Conservation (phyloP, 2,329 filamentous ascomycete genomes). For the Paraphaeosphaeria minitans region DNA sequence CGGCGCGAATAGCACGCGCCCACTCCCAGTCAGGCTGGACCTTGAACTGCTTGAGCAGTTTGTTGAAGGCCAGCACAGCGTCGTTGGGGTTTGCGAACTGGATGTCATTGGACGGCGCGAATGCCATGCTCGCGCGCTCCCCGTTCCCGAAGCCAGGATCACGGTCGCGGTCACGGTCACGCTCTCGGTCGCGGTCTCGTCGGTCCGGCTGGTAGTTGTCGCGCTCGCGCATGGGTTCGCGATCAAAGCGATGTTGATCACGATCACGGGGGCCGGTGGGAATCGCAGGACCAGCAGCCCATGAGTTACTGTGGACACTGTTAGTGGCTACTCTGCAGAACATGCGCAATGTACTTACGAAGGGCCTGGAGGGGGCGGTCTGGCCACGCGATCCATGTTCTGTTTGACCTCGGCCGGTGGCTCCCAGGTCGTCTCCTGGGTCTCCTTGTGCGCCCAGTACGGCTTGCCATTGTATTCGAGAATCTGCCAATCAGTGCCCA, state of each 20-base stretch:
- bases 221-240: constrained; percentile 24
- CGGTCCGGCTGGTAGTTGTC: constrained; percentile 31
- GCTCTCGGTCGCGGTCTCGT: constrained; percentile 32
- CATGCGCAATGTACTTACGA: constrained; percentile 49
- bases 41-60: constrained; percentile 81
- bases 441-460: constrained; percentile 93
- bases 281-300: constrained; percentile 62
- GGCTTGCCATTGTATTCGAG: constrained; percentile 86
- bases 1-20: constrained; percentile 84
- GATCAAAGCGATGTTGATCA: constrained; percentile 41
- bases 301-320: constrained; percentile 51
- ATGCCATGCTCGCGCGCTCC: constrained; percentile 40
- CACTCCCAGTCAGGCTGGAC: constrained; percentile 92
- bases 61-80: constrained; percentile 90
- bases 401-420: constrained; percentile 76
- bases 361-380: constrained; percentile 50
- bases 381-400: constrained; percentile 74
- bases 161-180: constrained; percentile 53
- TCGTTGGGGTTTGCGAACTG: constrained; percentile 68
- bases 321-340: background rate
- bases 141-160: constrained; percentile 52
- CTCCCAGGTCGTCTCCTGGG: constrained; percentile 91
- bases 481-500: constrained; percentile 89
- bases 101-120: constrained; percentile 59
- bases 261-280: constrained; percentile 47